Evolutionary conservation across 164 flowering plant genomes (phyloP), one percentile per base, ranked within the genome.

Genomic region (Santalum album): DNA sequence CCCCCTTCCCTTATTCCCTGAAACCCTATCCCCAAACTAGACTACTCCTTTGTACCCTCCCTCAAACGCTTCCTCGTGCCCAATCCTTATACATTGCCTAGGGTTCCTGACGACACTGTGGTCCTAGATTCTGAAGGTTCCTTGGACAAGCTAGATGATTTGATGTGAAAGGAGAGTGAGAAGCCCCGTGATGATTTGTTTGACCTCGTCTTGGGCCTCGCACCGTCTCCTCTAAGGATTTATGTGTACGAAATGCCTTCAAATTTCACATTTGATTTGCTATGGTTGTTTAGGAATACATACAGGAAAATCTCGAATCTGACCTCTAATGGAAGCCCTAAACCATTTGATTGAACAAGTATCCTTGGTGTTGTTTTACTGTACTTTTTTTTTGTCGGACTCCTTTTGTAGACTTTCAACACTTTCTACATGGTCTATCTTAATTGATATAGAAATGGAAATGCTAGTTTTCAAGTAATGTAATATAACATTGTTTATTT

Each of bases 281-380:
- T 92, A 11, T 62, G 79, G 86, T 54, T 89, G 75, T 92, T 89
- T 57, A 57, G 70, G 20, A 72, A 80, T 58, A 77, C 94, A 19
- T 92, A 87, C 47, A 73, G 54, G 49, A 86, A 89, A 27, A 92
- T 96, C 1, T 66, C 65, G 21, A 92, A 92, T 80, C 69, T 83
- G 54, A 89, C 96, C 22, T 92, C 99, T 19, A 92, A 92, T 63
- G 99, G 99, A 16, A 89, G 96, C 66, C 99, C 96, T 92, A 19
- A 96, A 89, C 69, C 82, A 96, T 6, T 57, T 92, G 21, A 87
- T 92, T 44, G 96, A 92, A 61, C 98, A 91, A 80, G 98, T n/a
- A n/a, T 84, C 47, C 9, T n/a, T n/a, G n/a, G n/a, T n/a, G n/a
- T n/a, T n/a, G n/a, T n/a, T n/a, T n/a, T n/a, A n/a, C n/a, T n/a